phyloP scores from a whole-genome alignment of 2,329 filamentous ascomycete genomes.

The Claviceps monticola region DNA sequence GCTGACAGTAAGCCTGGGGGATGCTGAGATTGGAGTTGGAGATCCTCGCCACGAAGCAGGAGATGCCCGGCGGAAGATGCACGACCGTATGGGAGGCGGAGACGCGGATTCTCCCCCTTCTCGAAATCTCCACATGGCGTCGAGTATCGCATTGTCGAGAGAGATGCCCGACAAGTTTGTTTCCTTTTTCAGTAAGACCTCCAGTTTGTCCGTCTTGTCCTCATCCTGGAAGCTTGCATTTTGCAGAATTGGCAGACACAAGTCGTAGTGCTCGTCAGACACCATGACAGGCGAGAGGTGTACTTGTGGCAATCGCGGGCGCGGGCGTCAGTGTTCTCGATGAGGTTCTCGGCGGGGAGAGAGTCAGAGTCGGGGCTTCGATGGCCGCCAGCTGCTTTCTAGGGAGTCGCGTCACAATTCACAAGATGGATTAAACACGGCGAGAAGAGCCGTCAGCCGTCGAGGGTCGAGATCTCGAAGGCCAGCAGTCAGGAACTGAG shows the following conservation, averaged over 20 bases:
- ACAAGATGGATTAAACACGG: neutral
- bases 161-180: slow-evolving; percentile 60
- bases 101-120: slow-evolving; percentile 53
- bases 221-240: slow-evolving; percentile 77
- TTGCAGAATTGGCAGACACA: slow-evolving; percentile 79
- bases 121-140: slow-evolving; percentile 78
- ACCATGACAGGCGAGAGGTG: slow-evolving; percentile 48
- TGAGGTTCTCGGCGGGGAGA: neutral
- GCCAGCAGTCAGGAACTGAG: neutral
- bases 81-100: slow-evolving; percentile 75
- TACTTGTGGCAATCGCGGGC: neutral
- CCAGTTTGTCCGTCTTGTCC: slow-evolving; percentile 84
- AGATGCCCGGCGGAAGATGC: slow-evolving; percentile 77
- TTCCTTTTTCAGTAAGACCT: slow-evolving; percentile 70
- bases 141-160: slow-evolving; percentile 80
- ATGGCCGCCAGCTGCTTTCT: neutral
- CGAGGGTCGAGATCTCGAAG: neutral
- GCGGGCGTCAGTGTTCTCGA: neutral
- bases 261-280: slow-evolving; percentile 82
- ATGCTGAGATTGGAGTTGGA: slow-evolving; percentile 68
- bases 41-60: slow-evolving; percentile 86
- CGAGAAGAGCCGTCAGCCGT: neutral
- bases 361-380: neutral
- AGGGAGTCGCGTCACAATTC: neutral
- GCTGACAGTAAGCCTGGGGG: slow-evolving; percentile 67